phyloP scores from a whole-genome alignment of 345 rosid genomes.

The Citrus australasica region DNA sequence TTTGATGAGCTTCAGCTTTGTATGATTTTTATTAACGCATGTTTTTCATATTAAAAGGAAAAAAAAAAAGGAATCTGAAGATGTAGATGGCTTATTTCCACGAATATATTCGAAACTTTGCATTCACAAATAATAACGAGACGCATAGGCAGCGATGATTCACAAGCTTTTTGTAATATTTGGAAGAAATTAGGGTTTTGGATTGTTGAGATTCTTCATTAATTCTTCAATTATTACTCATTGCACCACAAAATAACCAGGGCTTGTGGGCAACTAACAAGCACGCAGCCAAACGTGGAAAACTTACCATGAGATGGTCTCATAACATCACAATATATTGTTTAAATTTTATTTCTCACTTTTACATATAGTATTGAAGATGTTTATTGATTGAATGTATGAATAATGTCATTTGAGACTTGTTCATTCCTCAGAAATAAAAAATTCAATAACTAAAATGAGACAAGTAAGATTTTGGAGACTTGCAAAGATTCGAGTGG shows the following conservation, averaged over 20 bases:
- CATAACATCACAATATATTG: too few relatives aligned
- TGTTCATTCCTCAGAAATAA: neutral
- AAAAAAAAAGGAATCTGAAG: neutral
- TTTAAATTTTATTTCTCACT: too few relatives aligned
- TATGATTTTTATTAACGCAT: too few relatives aligned
- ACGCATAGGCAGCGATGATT: neutral
- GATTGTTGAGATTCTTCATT: neutral
- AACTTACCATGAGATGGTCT: too few relatives aligned
- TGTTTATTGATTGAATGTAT: too few relatives aligned
- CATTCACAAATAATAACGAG: too few relatives aligned
- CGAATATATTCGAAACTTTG: constrained; percentile 1
- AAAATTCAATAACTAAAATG: too few relatives aligned
- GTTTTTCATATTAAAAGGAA: neutral
- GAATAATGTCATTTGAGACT: neutral
- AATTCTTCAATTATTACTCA: neutral
- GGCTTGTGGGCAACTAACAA: neutral
- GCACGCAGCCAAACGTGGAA: too few relatives aligned
- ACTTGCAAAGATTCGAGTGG: neutral
- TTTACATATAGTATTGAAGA: too few relatives aligned
- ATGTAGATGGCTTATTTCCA: neutral
- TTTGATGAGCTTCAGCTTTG: neutral
- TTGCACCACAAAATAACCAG: neutral
- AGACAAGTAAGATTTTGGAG: neutral
- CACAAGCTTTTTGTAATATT: neutral
- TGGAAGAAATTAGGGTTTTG: neutral